These are phyloP conservation scores for Zopfia rhizophila DNA, from an alignment of 2,329 filamentous ascomycete species.

Conservation along the genomic window DNA sequence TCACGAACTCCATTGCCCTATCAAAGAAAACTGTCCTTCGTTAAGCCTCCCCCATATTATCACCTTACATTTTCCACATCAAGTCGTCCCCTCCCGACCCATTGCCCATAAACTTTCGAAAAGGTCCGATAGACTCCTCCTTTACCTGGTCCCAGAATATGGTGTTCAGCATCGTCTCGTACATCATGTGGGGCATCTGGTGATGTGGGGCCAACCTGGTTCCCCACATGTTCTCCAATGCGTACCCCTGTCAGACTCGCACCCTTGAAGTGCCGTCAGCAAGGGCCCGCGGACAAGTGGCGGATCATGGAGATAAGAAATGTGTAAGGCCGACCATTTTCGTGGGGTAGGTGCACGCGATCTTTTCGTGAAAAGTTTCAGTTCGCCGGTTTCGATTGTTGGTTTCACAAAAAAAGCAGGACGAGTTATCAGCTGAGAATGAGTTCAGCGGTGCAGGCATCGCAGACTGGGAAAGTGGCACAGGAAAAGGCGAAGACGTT, in stretches of 20 bases:
- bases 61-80: conserved; percentile 5
- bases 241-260: conserved; percentile 4
- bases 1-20: too few relatives aligned
- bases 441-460: too few relatives aligned
- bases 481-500: conserved; percentile 21
- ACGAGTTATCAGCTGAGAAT: too few relatives aligned
- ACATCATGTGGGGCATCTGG: too few relatives aligned
- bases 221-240: conserved; percentile 25
- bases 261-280: conserved; percentile 11
- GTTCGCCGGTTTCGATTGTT: conserved; percentile 9
- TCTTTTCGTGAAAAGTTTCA: not conserved
- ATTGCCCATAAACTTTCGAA: too few relatives aligned
- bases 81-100: too few relatives aligned
- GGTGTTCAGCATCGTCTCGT: too few relatives aligned
- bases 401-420: too few relatives aligned
- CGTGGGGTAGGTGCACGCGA: conserved; percentile 21
- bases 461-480: not conserved
- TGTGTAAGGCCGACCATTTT: conserved; percentile 4
- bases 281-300: conserved; percentile 10
- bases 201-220: too few relatives aligned
- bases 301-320: conserved; percentile 8
- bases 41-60: conserved; percentile 33
- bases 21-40: not conserved
- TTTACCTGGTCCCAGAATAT: too few relatives aligned
- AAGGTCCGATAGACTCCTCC: too few relatives aligned